These are phyloP conservation scores for Ambrosia hybrid DNA, from an alignment of 140 eudicot genomes.

Conservation along the genomic window DNA sequence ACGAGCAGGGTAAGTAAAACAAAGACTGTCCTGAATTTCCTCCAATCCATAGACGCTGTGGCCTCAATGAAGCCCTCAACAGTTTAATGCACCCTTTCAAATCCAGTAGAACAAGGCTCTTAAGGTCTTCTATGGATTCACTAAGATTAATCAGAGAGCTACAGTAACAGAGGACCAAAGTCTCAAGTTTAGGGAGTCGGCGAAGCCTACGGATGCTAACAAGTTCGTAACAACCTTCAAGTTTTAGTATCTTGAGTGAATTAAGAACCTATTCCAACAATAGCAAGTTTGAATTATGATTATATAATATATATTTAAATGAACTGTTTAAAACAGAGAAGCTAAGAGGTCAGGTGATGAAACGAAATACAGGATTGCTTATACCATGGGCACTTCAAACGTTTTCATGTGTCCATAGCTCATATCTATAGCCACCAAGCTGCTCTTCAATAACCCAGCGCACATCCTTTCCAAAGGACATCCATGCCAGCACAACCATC, in stretches of 20 bases:
- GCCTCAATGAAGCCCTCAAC: no score
- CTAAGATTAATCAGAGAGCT: not conserved
- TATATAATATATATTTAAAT: not conserved
- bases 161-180: not conserved
- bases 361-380: not conserved
- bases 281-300: not conserved
- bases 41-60: no score
- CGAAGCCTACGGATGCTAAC: not conserved
- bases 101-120: not conserved
- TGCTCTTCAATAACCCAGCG: not conserved
- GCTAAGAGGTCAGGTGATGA: not conserved
- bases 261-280: not conserved
- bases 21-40: no score
- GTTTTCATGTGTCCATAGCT: not conserved
- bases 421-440: conserved; percentile 8
- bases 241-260: not conserved
- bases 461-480: not conserved
- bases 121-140: not conserved
- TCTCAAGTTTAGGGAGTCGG: conserved; percentile 10
- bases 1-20: not conserved
- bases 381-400: conserved; percentile 12
- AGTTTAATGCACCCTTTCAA: not conserved
- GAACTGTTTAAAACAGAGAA: no score
- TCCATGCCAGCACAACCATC: conserved; percentile 14
- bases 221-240: not conserved